Conservation (phyloP, 116 monocot genomes). For the Posidonia oceanica region DNA sequence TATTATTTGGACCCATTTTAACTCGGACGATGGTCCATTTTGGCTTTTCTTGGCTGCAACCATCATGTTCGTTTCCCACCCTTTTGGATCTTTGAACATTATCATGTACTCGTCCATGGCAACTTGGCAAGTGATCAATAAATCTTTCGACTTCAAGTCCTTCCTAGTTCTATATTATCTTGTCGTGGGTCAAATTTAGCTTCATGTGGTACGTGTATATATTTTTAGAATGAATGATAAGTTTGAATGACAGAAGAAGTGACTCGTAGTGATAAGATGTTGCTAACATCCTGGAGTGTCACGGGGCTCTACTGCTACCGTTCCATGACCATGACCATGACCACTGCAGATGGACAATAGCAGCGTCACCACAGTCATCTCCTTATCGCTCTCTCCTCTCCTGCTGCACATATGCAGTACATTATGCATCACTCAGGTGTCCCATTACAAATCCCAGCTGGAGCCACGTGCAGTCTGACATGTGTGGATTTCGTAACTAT, state of each 20-base stretch:
- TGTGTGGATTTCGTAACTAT: constrained; percentile 5
- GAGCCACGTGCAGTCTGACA: constrained; percentile 23
- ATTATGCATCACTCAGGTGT: constrained; percentile 8
- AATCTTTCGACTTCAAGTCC: too few species aligned
- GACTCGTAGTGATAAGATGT: background rate
- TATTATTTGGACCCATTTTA: background rate
- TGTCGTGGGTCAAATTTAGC: too few species aligned
- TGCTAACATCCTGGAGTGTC: constrained; percentile 2
- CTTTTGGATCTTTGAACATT: too few species aligned
- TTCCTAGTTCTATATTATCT: too few species aligned
- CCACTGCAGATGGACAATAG: background rate
- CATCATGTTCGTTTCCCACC: too few species aligned
- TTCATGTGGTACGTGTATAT: too few species aligned
- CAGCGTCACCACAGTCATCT: background rate
- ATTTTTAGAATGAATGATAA: background rate
- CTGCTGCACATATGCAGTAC: background rate
- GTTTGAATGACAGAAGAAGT: constrained; percentile 6
- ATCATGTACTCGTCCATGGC: too few species aligned
- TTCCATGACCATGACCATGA: background rate
- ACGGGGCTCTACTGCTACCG: constrained; percentile 10
- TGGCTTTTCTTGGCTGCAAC: too few species aligned
- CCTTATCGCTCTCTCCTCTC: too few species aligned
- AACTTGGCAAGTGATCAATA: too few species aligned
- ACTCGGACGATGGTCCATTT: background rate
- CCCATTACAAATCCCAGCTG: constrained; percentile 7